Evolutionary conservation across 331 rosid genomes (phyloP).

Genomic region (Rhamnella rubrinervis): DNA sequence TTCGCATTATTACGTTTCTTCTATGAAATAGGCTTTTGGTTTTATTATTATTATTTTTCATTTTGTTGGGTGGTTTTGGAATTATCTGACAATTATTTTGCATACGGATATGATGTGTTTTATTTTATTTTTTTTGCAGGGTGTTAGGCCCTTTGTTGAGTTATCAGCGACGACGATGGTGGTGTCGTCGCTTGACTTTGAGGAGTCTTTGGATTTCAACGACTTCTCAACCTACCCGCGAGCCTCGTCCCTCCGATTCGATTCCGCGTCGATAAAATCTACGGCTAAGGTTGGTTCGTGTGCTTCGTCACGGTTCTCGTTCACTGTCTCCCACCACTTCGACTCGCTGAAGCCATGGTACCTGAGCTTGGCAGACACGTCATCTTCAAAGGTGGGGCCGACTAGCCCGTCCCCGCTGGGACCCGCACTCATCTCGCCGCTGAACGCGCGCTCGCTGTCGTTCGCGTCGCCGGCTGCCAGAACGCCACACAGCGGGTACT

Average conservation of each 20-base stretch:
- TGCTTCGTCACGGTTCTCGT: constrained; percentile 92
- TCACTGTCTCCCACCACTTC: constrained; percentile 81
- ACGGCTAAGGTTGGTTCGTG: constrained; percentile 75
- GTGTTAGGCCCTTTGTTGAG: constrained; percentile 85
- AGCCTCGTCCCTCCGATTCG: constrained; percentile 89
- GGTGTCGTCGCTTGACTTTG: constrained; percentile 82
- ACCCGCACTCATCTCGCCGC: constrained; percentile 79
- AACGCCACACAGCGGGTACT: constrained; percentile 42
- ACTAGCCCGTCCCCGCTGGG: constrained; percentile 45
- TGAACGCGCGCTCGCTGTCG: constrained; percentile 83
- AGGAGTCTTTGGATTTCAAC: constrained; percentile 66
- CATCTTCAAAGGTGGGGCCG: constrained; percentile 84
- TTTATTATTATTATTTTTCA: too few species aligned
- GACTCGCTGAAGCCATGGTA: constrained; percentile 98
- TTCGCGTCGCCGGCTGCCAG: constrained; percentile 82
- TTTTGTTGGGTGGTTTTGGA: not conserved
- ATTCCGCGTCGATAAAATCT: constrained; percentile 49
- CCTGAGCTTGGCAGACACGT: constrained; percentile 79
- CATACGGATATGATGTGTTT: not conserved
- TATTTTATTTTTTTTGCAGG: constrained; percentile 57
- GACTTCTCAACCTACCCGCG: constrained; percentile 70
- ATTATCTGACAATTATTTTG: not conserved
- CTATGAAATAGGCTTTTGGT: too few species aligned
- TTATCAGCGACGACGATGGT: constrained; percentile 60
- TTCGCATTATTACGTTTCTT: too few species aligned